phyloP scores from a whole-genome alignment of 2,329 filamentous ascomycete species.

The Trichoderma sp. region DNA sequence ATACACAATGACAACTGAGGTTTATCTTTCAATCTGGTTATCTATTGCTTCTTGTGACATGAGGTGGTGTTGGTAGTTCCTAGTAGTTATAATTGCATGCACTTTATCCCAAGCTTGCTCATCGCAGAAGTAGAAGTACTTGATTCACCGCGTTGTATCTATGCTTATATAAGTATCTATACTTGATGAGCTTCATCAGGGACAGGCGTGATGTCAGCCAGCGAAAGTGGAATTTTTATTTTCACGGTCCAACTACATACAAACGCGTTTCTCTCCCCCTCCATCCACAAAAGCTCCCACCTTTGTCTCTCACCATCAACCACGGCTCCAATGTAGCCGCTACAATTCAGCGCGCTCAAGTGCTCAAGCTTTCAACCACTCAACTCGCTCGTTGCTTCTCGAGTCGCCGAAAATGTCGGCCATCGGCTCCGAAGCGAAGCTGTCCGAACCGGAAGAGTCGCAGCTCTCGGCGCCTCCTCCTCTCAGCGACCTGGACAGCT shows the following conservation, averaged over 20 bases:
- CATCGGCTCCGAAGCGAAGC: constrained; percentile 33
- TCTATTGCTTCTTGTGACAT: neutral
- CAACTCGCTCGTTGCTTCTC: neutral
- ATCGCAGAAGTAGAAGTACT: neutral
- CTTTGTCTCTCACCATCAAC: neutral
- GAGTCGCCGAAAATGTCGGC: constrained; percentile 13
- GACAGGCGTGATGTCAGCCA: neutral
- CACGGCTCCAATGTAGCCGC: constrained; percentile 15
- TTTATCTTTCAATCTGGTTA: neutral
- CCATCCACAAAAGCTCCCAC: neutral
- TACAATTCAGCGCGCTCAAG: neutral
- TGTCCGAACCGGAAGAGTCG: constrained; percentile 36
- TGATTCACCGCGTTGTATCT: rapidly evolving
- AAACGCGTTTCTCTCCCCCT: constrained; percentile 16
- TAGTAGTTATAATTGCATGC: no score
- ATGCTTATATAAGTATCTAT: neutral
- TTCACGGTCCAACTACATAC: neutral
- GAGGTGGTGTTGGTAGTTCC: neutral
- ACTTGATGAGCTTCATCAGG: neutral
- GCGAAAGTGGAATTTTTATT: neutral
- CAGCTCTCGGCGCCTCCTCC: constrained; percentile 31
- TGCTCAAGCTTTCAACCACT: neutral
- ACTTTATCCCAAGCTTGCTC: neutral
- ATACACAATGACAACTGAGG: neutral
- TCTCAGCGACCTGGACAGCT: constrained; percentile 20